phyloP scores from a whole-genome alignment of 108 stramenopile genomes.

The Epithemia pelagica region DNA sequence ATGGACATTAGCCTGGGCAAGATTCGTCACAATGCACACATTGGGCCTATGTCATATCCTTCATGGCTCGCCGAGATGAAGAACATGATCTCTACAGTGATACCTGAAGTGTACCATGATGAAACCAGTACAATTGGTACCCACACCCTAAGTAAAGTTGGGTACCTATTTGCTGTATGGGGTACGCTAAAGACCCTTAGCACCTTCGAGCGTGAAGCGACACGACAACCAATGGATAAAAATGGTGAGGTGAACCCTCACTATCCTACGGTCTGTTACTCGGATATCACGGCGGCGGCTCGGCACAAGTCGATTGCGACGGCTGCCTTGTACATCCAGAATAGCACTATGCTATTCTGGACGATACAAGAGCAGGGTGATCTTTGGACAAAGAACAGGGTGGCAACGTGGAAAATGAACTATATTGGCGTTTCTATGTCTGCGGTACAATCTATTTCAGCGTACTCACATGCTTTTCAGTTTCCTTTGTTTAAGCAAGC shows the following conservation, averaged over 20 bases:
- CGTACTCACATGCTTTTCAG: neutral
- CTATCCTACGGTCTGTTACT: neutral
- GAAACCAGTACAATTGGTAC: neutral
- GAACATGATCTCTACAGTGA: neutral
- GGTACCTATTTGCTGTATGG: neutral
- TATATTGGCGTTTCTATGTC: neutral
- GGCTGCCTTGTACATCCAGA: neutral
- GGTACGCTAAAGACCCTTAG: neutral
- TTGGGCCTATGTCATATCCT: neutral
- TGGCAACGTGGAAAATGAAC: neutral
- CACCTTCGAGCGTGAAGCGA: no score
- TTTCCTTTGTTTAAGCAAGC: neutral
- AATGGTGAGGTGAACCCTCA: no score
- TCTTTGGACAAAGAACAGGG: neutral
- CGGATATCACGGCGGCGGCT: neutral
- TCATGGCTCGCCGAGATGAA: neutral
- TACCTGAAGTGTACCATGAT: neutral
- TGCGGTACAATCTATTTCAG: neutral
- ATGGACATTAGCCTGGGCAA: neutral
- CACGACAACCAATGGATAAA: no score
- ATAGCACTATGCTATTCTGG: neutral
- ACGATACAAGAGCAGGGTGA: neutral
- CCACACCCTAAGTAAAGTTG: neutral
- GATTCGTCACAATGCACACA: no score
- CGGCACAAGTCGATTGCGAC: neutral